Percentiles rank a stretch among this genome's conserved stretches.
These are phyloP conservation scores for Peronospora tabacina DNA, from an alignment of 352 stramenopile species.

Conservation along the genomic window DNA sequence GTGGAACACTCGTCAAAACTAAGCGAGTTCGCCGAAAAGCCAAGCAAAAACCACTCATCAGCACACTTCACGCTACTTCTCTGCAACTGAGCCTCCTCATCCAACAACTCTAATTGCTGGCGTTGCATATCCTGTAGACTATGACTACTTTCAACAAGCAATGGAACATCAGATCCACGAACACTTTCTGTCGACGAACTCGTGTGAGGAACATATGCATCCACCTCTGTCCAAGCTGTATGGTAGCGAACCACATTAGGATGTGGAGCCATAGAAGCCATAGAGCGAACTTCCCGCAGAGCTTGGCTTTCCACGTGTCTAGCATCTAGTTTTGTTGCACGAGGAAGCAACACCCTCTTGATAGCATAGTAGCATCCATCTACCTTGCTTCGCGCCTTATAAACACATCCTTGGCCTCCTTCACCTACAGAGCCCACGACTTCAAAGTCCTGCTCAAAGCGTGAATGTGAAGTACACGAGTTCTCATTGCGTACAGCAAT, in stretches of 20 bases:
- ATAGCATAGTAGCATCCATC: slow-evolving; percentile 70
- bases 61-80: slow-evolving; percentile 15
- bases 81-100: slow-evolving; percentile 25
- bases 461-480: slow-evolving; percentile 22
- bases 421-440: slow-evolving; percentile 50
- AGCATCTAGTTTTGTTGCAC: slow-evolving; percentile 33
- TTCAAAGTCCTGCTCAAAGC: slow-evolving; percentile 73
- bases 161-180: slow-evolving; percentile 32
- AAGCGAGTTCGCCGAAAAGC: slow-evolving; percentile 43
- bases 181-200: slow-evolving; percentile 30
- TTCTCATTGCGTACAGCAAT: slow-evolving; percentile 2
- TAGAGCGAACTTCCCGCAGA: slow-evolving; percentile 66
- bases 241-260: slow-evolving; percentile 76
- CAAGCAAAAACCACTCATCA: slow-evolving; percentile 47
- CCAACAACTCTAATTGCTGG: slow-evolving; percentile 28
- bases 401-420: slow-evolving; percentile 67
- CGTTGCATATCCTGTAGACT: slow-evolving; percentile 16
- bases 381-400: slow-evolving; percentile 64
- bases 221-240: slow-evolving; percentile 68
- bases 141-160: slow-evolving; percentile 16
- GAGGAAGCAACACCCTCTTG: slow-evolving; percentile 63
- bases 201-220: slow-evolving; percentile 23
- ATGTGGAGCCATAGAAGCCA: slow-evolving; percentile 63
- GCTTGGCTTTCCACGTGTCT: slow-evolving; percentile 44
- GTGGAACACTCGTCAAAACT: slow-evolving; percentile 51